Evolutionary conservation across 2,329 filamentous ascomycete species (phyloP).

Genomic region (Nakataea oryzae): DNA sequence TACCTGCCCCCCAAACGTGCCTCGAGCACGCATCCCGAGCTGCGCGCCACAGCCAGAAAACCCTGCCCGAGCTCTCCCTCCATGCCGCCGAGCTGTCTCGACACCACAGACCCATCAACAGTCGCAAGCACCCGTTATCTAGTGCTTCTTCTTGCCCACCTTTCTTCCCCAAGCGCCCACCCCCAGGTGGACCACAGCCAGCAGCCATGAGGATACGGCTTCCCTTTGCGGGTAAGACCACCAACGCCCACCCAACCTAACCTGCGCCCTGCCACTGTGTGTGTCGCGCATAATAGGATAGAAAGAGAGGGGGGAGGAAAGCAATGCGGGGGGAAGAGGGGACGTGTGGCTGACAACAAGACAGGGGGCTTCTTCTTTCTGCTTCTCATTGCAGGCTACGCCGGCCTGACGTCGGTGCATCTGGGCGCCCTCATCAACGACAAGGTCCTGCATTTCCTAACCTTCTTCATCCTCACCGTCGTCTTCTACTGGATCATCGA

Average conservation of each 20-base stretch:
- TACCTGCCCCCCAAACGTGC: not conserved
- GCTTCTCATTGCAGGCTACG: constrained; percentile 65
- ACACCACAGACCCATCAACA: not conserved
- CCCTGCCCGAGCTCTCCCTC: no score
- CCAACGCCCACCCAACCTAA: not conserved
- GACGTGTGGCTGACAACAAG: not conserved
- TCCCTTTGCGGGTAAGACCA: constrained; percentile 68
- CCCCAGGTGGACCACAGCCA: not conserved
- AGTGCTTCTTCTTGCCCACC: not conserved
- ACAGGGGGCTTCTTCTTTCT: constrained; percentile 61
- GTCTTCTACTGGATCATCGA: constrained; percentile 97
- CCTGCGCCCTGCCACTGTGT: no score
- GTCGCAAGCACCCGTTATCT: not conserved
- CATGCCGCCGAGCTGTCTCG: not conserved
- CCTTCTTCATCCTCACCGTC: constrained; percentile 82
- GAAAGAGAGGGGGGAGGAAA: not conserved
- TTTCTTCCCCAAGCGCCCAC: not conserved
- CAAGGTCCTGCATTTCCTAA: constrained; percentile 77
- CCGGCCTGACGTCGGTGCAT: constrained; percentile 61
- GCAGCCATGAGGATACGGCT: constrained; percentile 70
- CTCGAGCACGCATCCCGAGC: not conserved
- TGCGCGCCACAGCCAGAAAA: not conserved
- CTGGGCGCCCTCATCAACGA: constrained; percentile 59
- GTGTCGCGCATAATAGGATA: not conserved
- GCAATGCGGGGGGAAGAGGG: not conserved